Evolutionary conservation across 768 basidiomycete species (phyloP), one percentile per base, ranked within the genome.

Genomic region (Hericium erinaceus): DNA sequence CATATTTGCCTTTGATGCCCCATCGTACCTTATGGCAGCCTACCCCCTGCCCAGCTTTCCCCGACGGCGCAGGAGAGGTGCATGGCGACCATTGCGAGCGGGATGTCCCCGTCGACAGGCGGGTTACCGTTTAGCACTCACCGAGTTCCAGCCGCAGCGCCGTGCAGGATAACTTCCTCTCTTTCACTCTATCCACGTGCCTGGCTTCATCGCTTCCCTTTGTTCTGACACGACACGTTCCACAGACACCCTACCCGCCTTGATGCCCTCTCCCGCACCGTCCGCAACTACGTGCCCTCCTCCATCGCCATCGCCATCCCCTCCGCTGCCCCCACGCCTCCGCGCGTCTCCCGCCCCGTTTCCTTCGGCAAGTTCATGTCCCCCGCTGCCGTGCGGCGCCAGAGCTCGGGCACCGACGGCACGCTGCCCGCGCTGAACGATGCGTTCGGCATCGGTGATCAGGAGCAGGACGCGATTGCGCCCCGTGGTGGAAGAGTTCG

Each of bases 111-210:
- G 26, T 26, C 26, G 26, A 26, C 26, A 26, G 26, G 26, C 26
- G 26, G 26, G 26, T 26, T 3, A 5, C 26, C 26, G 26, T 5
- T 5, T 26, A 4, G 26, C 26, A 5, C 3, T 3, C 26, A 3
- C 26, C 26, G 26, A 26, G 26, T 2, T 4, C 26, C 26, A 26
- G 26, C 26, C 26, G 26, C 26, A 26, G 26, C 26, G 26, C 26
- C 26, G 26, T 26, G 26, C 26, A 26, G 26, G 26, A 3, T 3
- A 26, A 3, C 26, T 26, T 26, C 41, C 20, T 16, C 20, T 16
- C 41, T 92, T 33, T 85, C 84, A 33, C 68, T 97, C 61, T 93
- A 97, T 65, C 92, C 94, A 41, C 40, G 40, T 41, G 40, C 40
- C 40, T 41, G 12, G 22, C 9, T 9, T 18, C 40, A 41, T 12